Percentiles rank a stretch among this genome's conserved stretches.
Conservation (phyloP, 345 rosid genomes). For the Iberis pinnata region DNA sequence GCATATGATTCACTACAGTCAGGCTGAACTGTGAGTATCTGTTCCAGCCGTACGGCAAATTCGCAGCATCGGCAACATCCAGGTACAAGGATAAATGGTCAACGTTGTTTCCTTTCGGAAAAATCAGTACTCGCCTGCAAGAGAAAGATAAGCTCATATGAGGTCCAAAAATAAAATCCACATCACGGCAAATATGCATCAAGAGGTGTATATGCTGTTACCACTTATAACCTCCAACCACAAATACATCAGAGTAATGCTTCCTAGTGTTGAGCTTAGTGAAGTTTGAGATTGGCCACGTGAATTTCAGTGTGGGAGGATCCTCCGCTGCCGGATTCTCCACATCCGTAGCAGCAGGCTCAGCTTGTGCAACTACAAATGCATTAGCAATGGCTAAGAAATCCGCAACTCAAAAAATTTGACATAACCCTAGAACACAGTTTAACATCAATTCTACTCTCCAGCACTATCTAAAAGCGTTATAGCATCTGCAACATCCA, state of each 20-base stretch:
- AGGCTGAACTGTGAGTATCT: conserved; percentile 88
- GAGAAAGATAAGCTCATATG: too few species aligned
- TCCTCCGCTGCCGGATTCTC: conserved; percentile 78
- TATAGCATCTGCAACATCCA: too few species aligned
- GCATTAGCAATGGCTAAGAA: too few species aligned
- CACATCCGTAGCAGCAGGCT: conserved; percentile 48
- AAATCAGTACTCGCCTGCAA: conserved; percentile 79
- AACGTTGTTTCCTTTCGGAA: conserved; percentile 83
- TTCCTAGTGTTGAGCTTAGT: conserved; percentile 64
- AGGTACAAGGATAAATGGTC: conserved; percentile 40
- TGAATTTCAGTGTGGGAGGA: conserved; percentile 42
- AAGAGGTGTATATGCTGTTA: conserved; percentile 21
- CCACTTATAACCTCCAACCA: conserved; percentile 93
- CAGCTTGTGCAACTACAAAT: conserved; percentile 32
- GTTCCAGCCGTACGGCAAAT: conserved; percentile 88
- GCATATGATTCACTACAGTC: conserved; percentile 75
- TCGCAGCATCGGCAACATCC: conserved; percentile 83
- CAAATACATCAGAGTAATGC: conserved; percentile 66
- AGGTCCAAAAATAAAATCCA: too few species aligned
- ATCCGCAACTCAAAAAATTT: too few species aligned
- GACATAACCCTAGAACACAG: too few species aligned
- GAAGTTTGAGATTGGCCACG: conserved; percentile 53
- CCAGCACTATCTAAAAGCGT: too few species aligned
- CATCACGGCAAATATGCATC: too few species aligned
- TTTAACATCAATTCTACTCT: too few species aligned